Evolutionary conservation across 768 basidiomycete species (phyloP).

Genomic region (Pleurotus giganteus): DNA sequence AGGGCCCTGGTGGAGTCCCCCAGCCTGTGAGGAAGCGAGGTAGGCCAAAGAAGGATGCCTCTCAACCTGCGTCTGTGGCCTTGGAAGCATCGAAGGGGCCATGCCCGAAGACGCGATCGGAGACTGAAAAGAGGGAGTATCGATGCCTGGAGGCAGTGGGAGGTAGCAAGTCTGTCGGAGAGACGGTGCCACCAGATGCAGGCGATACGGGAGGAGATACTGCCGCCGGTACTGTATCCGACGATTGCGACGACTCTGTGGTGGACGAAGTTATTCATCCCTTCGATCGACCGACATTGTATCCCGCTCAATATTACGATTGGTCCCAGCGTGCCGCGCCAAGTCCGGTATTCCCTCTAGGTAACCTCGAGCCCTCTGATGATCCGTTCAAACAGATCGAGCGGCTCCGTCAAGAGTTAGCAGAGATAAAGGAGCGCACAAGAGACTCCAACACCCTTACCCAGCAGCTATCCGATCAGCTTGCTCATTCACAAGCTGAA

Average conservation of each 20-base stretch:
- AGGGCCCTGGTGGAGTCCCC: not conserved
- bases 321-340: slow-evolving; percentile 35
- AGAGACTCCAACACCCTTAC: slow-evolving; percentile 67
- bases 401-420: slow-evolving; percentile 65
- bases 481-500: slow-evolving; percentile 65
- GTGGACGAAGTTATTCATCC: slow-evolving; percentile 53
- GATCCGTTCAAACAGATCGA: slow-evolving; percentile 47
- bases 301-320: slow-evolving; percentile 15
- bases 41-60: slow-evolving; percentile 34
- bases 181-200: slow-evolving; percentile 18
- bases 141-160: slow-evolving; percentile 9
- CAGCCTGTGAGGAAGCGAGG: slow-evolving; percentile 12
- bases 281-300: slow-evolving; percentile 39
- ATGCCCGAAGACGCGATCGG: not conserved
- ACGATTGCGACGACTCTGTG: slow-evolving; percentile 30
- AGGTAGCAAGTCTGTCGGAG: no score
- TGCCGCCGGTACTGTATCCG: slow-evolving; percentile 30
- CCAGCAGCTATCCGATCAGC: slow-evolving; percentile 63
- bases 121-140: slow-evolving; percentile 23
- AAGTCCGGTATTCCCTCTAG: slow-evolving; percentile 40
- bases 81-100: slow-evolving; percentile 38
- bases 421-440: slow-evolving; percentile 60
- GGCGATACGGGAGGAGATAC: slow-evolving; percentile 15
- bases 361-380: slow-evolving; percentile 21
- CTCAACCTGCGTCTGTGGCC: slow-evolving; percentile 18